A percentile compares a stretch with the other conserved stretches of the same genome.
Conservation (phyloP, 192 early-diverging fungal genomes). For the Paraglomus brasilianum region DNA sequence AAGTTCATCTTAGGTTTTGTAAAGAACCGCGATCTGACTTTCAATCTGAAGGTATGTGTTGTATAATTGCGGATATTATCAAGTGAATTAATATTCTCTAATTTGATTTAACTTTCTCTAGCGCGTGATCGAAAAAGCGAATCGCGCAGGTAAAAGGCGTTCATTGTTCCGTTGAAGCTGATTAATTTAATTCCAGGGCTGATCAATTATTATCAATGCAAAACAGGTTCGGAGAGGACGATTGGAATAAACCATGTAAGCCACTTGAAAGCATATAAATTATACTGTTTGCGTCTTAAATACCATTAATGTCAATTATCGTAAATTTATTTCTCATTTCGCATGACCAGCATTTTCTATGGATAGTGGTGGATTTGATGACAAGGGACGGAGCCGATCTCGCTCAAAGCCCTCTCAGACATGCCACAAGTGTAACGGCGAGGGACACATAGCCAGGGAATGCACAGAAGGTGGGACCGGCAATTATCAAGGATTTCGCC, state of each 20-base stretch:
- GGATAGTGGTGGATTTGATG: too few species aligned
- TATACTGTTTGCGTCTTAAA: background rate
- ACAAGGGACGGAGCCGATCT: background rate
- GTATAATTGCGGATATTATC: background rate
- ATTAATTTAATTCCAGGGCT: too few species aligned
- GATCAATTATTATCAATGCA: too few species aligned
- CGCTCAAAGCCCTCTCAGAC: background rate
- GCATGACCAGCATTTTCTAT: background rate
- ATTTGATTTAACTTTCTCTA: background rate
- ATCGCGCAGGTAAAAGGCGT: too few species aligned
- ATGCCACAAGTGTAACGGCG: slow-evolving; percentile 9
- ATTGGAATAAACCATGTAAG: too few species aligned
- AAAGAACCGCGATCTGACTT: background rate
- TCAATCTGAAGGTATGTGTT: background rate
- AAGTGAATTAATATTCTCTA: background rate
- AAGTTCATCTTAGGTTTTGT: background rate
- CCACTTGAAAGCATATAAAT: background rate
- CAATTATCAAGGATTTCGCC: background rate
- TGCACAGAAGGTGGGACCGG: background rate
- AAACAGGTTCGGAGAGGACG: too few species aligned
- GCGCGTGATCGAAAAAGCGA: slow-evolving; percentile 1
- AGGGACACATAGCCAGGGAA: background rate
- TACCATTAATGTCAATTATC: background rate
- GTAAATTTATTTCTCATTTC: background rate
- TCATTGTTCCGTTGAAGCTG: too few species aligned